Percentiles rank a stretch among this genome's conserved stretches.
These are phyloP conservation scores for Cytospora piceae DNA, from an alignment of 2,329 filamentous ascomycete species.

Conservation along the genomic window DNA sequence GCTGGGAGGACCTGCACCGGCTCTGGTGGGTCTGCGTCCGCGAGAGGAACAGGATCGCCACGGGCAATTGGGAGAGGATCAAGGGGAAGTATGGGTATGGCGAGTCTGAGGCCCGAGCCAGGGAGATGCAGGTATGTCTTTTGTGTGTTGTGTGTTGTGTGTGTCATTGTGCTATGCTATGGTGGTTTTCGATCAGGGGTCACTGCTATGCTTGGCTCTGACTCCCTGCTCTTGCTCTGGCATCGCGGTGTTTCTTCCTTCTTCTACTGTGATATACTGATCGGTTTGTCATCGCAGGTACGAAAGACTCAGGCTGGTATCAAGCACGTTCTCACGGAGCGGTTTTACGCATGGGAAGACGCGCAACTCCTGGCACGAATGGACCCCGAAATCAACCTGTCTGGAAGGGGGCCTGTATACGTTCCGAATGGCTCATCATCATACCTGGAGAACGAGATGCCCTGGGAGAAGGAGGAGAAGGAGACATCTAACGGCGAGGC, in stretches of 20 bases:
- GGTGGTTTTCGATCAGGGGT: not conserved
- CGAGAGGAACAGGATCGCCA: constrained; percentile 88
- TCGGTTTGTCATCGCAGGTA: constrained; percentile 56
- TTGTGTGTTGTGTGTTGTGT: not conserved
- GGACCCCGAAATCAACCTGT: constrained; percentile 70
- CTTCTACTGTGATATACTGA: constrained; percentile 15
- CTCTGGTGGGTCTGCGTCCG: constrained; percentile 95
- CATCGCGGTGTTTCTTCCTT: constrained; percentile 3
- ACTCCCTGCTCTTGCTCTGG: not conserved
- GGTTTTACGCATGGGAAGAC: constrained; percentile 86
- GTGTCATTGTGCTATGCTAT: not conserved
- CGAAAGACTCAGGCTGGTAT: constrained; percentile 78
- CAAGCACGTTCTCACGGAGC: constrained; percentile 82
- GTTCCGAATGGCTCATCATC: constrained; percentile 41
- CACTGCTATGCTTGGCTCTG: not conserved
- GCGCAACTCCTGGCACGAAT: constrained; percentile 66
- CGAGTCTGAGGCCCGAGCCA: constrained; percentile 63
- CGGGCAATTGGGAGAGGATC: constrained; percentile 69
- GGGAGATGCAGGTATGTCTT: constrained; percentile 68
- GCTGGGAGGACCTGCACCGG: constrained; percentile 88
- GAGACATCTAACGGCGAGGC: constrained; percentile 14
- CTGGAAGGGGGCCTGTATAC: constrained; percentile 53
- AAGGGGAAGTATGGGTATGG: constrained; percentile 75
- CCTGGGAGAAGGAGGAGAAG: constrained; percentile 42
- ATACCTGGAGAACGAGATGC: constrained; percentile 38